Evolutionary conservation across 2,329 filamentous ascomycete genomes (phyloP).

Genomic region (Aspergillus fischeri): DNA sequence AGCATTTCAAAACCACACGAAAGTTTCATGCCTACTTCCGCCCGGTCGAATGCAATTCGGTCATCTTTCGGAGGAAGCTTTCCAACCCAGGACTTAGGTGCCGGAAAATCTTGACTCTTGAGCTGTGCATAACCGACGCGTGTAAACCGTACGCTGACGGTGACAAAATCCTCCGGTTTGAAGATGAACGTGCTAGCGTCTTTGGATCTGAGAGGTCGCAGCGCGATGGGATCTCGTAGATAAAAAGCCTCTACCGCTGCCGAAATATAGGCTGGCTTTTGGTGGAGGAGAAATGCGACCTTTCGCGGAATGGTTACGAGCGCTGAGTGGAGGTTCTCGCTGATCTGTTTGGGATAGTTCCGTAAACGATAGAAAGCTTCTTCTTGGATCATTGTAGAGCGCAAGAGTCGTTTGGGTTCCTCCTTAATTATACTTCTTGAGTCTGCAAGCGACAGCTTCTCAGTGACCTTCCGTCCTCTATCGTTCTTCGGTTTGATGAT

Average conservation of each 20-base stretch:
- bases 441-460: constrained; percentile 58
- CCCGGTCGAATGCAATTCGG: constrained; percentile 45
- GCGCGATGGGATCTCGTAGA: constrained; percentile 72
- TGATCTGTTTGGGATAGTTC: constrained; percentile 76
- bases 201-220: constrained; percentile 63
- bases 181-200: constrained; percentile 58
- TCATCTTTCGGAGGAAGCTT: constrained; percentile 38
- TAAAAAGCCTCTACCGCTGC: constrained; percentile 90
- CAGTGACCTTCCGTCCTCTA: constrained; percentile 30
- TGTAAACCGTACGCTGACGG: constrained; percentile 75
- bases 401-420: constrained; percentile 57
- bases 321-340: constrained; percentile 70
- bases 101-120: constrained; percentile 73
- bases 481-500: constrained; percentile 62
- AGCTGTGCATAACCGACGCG: constrained; percentile 88
- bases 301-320: constrained; percentile 73
- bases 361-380: constrained; percentile 87
- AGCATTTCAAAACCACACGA: constrained; percentile 90
- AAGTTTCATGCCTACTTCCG: constrained; percentile 81
- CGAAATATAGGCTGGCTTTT: constrained; percentile 70
- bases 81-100: constrained; percentile 55
- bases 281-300: constrained; percentile 73
- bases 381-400: constrained; percentile 71
- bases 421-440: constrained; percentile 60
- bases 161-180: constrained; percentile 73